Evolutionary conservation across 2,329 filamentous ascomycete genomes (phyloP), one percentile per base, ranked within the genome.

Genomic region (Chrysosphaeria jannelii): DNA sequence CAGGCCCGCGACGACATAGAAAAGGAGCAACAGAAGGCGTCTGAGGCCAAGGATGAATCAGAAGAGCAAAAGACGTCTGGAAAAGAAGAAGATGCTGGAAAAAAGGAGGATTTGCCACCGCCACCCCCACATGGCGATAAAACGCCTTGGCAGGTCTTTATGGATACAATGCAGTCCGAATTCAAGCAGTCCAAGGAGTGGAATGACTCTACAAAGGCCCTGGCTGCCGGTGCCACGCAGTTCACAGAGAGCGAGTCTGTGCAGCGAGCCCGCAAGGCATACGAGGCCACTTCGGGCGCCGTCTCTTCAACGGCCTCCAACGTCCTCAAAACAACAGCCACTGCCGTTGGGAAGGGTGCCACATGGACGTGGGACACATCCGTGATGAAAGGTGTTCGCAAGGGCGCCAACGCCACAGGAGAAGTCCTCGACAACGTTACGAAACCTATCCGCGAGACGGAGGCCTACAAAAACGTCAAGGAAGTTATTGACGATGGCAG

Each of bases 141-240:
- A 54, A 85, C 81, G 3, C 85, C 85, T 25, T 93, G 85, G 79
- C 76, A 93, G 43, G 85, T 97, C 15, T 97, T 97, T 50, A 75
- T 75, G 39, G 85, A 97, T 40, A 97, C 85, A n/a, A 62, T 97
- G 46, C 64, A 75, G 43, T 58, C 56, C 27, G 85, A 97, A 46
- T 89, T 97, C 48, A 78, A 91, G 45, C 72, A 76, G 24, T 93
- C 79, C 10, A 90, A 93, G 41, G 85, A 97, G 44, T 97, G 85
- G 85, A 90, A 97, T 39, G 85, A 97, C 40, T 89, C 76, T 20
- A 97, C 81, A 20, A 93, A 97, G 50, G 75, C 85, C 33, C 59
- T 97, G 20, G 72, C 75, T 10, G 75, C 74, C 23, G 74, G 71
- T 5, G 76, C 81, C 10, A 70, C 90, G 39, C 67, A 91, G 37